Conservation (phyloP, 1,284 basidiomycete species). For the Lentinula novae-zelandiae region DNA sequence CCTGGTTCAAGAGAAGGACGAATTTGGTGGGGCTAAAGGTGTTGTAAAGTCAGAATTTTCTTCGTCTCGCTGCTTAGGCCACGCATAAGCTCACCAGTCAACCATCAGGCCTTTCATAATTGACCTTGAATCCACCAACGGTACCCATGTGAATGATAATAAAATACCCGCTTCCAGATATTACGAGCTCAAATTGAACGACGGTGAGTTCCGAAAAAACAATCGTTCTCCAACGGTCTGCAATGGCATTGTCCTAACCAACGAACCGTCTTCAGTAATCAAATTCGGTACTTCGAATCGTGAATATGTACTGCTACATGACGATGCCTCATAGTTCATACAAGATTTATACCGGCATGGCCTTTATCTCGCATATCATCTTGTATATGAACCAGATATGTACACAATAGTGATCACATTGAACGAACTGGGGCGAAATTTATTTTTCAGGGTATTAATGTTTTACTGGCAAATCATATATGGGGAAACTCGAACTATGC, state of each 20-base stretch:
- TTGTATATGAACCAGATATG: too few relatives aligned
- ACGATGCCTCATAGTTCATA: background rate
- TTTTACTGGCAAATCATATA: too few relatives aligned
- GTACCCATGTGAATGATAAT: slow-evolving; percentile 87
- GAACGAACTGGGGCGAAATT: too few relatives aligned
- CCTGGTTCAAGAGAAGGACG: slow-evolving; percentile 81
- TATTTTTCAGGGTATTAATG: background rate
- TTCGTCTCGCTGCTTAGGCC: too few relatives aligned
- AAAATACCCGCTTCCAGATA: slow-evolving; percentile 84
- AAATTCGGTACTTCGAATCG: slow-evolving; percentile 86
- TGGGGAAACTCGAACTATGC: background rate
- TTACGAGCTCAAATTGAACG: slow-evolving; percentile 85
- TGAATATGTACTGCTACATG: slow-evolving; percentile 88
- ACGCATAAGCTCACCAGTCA: background rate
- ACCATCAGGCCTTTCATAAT: slow-evolving; percentile 83
- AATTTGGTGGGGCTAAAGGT: slow-evolving; percentile 78
- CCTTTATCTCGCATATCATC: too few relatives aligned
- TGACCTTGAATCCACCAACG: slow-evolving; percentile 96
- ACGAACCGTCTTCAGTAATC: slow-evolving; percentile 54
- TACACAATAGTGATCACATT: too few relatives aligned
- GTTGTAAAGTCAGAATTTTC: slow-evolving; percentile 62
- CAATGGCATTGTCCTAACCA: background rate
- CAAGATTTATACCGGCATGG: too few relatives aligned
- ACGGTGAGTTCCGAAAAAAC: slow-evolving; percentile 55
- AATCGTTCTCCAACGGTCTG: background rate